Conservation (phyloP, 441 rosid species). For the Mallotus japonicus region DNA sequence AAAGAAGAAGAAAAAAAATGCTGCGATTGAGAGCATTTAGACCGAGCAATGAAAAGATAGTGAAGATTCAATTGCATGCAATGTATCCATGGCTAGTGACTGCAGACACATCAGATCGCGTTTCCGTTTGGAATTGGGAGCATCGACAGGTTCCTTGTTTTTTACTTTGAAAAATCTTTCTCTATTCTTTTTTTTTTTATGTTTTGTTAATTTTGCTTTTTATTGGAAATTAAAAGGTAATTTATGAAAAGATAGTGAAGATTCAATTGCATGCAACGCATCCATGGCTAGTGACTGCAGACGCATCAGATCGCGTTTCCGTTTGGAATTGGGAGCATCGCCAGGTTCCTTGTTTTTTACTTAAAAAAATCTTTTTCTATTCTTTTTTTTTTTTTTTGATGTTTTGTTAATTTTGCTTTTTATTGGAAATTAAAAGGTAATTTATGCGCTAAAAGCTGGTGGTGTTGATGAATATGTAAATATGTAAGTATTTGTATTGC, state of each 20-base stretch:
- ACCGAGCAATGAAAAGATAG: slow-evolving; percentile 69
- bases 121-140: slow-evolving; percentile 98
- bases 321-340: slow-evolving; percentile 99
- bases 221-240: too few relatives aligned
- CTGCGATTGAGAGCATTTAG: slow-evolving; percentile 80
- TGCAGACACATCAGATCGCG: slow-evolving; percentile 85
- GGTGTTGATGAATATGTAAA: slow-evolving; percentile 88
- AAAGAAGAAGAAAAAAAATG: slow-evolving; percentile 38
- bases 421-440: slow-evolving; percentile 21
- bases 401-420: too few relatives aligned
- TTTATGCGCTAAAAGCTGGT: slow-evolving; percentile 93
- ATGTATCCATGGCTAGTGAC: slow-evolving; percentile 96
- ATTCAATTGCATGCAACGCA: slow-evolving; percentile 93
- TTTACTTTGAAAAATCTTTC: too few relatives aligned
- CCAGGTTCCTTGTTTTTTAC: slow-evolving; percentile 38
- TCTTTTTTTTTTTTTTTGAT: too few relatives aligned
- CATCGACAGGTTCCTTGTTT: slow-evolving; percentile 60
- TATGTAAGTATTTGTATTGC: not conserved
- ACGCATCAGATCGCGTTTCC: slow-evolving; percentile 84
- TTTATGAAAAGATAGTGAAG: slow-evolving; percentile 92
- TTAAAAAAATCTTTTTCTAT: too few relatives aligned
- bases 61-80: slow-evolving; percentile 89
- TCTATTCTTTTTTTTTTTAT: too few relatives aligned
- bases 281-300: slow-evolving; percentile 92
- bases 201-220: too few relatives aligned